phyloP scores from a whole-genome alignment of 1,139 yeast genomes.

The Sugiyamaella xylanicola region DNA sequence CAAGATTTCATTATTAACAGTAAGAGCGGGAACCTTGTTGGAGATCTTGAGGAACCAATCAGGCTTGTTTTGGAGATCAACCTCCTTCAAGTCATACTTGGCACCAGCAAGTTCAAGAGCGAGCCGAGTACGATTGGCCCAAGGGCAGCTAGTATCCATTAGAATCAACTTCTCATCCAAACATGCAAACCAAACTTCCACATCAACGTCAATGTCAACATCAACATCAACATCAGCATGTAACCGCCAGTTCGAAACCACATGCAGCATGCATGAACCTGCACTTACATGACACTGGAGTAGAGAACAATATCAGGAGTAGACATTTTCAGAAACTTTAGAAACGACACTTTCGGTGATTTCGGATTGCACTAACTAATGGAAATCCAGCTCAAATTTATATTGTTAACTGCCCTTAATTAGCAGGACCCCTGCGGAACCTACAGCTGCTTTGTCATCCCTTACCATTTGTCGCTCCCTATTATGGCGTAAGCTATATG shows the following conservation, averaged over 20 bases:
- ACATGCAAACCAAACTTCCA: too few relatives aligned
- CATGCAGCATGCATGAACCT: not conserved
- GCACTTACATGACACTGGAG: constrained; percentile 1
- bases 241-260: not conserved
- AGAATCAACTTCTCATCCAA: too few relatives aligned
- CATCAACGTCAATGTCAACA: too few relatives aligned
- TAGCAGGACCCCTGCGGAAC: not conserved
- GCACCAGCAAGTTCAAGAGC: constrained; percentile 34
- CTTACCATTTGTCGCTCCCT: not conserved
- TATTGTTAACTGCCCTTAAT: not conserved
- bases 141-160: constrained; percentile 29
- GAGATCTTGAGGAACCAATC: constrained; percentile 36
- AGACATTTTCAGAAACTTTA: too few relatives aligned
- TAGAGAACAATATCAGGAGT: constrained; percentile 9
- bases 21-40: constrained; percentile 36
- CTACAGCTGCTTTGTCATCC: not conserved
- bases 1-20: constrained; percentile 31
- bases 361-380: too few relatives aligned
- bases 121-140: constrained; percentile 38
- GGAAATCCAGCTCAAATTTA: too few relatives aligned
- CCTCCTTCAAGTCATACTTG: constrained; percentile 32
- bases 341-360: too few relatives aligned
- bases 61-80: constrained; percentile 35
- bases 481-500: too few relatives aligned
- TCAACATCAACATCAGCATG: too few relatives aligned